phyloP scores from a whole-genome alignment of 2,329 filamentous ascomycete genomes.

The Pseudocercospora vitis region DNA sequence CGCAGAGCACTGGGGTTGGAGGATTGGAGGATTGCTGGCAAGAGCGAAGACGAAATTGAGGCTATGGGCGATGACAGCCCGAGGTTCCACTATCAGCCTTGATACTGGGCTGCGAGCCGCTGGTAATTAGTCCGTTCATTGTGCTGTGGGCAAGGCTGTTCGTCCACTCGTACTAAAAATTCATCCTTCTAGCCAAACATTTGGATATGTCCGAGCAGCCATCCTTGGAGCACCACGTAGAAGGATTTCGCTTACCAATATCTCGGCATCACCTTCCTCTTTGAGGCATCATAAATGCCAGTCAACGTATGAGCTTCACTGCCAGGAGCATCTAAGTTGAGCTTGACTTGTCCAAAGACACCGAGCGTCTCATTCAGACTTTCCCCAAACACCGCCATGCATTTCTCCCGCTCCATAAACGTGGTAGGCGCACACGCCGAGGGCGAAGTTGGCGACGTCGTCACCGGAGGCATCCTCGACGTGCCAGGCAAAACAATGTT shows the following conservation, averaged over 20 bases:
- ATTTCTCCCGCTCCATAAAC: constrained; percentile 8
- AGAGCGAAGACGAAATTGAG: constrained; percentile 32
- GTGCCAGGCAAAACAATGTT: constrained; percentile 49
- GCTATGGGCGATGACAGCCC: constrained; percentile 50
- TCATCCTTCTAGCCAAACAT: no score
- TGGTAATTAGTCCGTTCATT: no score
- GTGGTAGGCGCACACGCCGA: constrained; percentile 21
- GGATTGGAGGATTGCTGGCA: constrained; percentile 15
- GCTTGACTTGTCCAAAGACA: no score
- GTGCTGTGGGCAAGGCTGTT: no score
- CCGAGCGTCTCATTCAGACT: no score
- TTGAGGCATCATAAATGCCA: no score
- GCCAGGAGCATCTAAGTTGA: no score
- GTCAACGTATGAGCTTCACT: no score
- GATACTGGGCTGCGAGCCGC: no score
- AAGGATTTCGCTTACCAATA: background rate
- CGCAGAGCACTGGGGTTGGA: constrained; percentile 13
- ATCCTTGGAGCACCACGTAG: no score
- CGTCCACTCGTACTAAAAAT: no score
- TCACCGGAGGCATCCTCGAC: constrained; percentile 45
- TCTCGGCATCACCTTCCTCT: background rate
- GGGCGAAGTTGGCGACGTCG: constrained; percentile 52
- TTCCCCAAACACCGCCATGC: background rate
- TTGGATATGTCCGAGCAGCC: no score
- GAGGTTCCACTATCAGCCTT: constrained; percentile 34